phyloP scores from a whole-genome alignment of 2,329 filamentous ascomycete species.

The Clonostachys byssicola region DNA sequence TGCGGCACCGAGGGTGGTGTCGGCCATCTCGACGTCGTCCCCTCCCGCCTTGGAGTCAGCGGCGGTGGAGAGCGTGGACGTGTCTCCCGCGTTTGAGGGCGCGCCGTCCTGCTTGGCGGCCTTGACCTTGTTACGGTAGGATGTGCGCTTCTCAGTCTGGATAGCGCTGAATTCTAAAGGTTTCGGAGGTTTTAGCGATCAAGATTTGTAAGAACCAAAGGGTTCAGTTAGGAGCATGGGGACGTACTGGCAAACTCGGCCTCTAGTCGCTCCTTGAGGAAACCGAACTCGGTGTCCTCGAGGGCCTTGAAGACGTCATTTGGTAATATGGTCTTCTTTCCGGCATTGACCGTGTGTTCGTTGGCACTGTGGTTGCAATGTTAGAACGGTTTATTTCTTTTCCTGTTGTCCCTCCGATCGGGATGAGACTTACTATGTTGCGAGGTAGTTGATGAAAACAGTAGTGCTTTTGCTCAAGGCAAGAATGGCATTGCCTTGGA shows the following conservation, averaged over 20 bases:
- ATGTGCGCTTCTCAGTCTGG: conserved; percentile 70
- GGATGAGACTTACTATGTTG: conserved; percentile 58
- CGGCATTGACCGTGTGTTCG: conserved; percentile 60
- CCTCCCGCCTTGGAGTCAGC: conserved; percentile 14
- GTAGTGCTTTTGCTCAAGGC: conserved; percentile 79
- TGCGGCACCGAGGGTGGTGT: conserved; percentile 16
- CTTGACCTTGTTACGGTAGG: conserved; percentile 65
- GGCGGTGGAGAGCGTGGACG: conserved; percentile 18
- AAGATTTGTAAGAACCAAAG: no score
- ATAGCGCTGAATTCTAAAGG: conserved; percentile 74
- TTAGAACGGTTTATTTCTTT: not conserved
- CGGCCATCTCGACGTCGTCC: conserved; percentile 31
- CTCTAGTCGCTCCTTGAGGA: conserved; percentile 64
- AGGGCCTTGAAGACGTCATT: conserved; percentile 74
- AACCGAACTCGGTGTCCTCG: conserved; percentile 73
- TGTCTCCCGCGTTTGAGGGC: conserved; percentile 19
- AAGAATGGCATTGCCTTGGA: conserved; percentile 76
- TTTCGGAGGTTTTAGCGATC: not conserved
- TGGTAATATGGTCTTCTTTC: conserved; percentile 75
- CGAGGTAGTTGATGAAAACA: conserved; percentile 78
- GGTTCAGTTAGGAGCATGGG: not conserved
- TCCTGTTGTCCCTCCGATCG: not conserved
- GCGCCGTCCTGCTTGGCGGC: conserved; percentile 49
- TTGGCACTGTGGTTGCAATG: conserved; percentile 56
- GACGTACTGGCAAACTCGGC: conserved; percentile 70